Evolutionary conservation across 331 rosid genomes (phyloP), one percentile per base, ranked within the genome.

Genomic region (Malus hybrid): DNA sequence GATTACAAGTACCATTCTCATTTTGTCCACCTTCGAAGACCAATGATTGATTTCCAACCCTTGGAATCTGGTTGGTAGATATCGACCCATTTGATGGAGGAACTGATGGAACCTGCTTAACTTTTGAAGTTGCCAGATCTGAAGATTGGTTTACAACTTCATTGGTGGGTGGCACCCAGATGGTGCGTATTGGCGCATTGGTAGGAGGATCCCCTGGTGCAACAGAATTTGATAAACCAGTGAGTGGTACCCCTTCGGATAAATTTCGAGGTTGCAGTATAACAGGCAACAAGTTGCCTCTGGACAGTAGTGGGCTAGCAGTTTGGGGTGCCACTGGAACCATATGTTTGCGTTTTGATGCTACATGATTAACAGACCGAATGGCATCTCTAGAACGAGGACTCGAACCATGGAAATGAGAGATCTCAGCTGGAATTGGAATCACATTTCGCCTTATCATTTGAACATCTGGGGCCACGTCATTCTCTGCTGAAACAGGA

Each of bases 391-490:
- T 85, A 69, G 86, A 86, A 42, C 50, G 87, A 79, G 86, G 79
- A 62, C 81, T 83, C 75, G 24, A 6, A 74, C 69, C 75, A 70
- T 75, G 88, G 69, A 57, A 73, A 67, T 82, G 88, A 67, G 80
- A 22, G 68, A 55, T 69, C 71, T 80, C 86, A 70, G 85, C 48
- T 63, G 91, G 82, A 64, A 91, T 60, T 60, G 92, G 88, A 73
- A 88, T 63, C 56, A 82, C 90, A 55, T 77, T 84, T 81, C 99
- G 86, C 68, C 71, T 81, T 74, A 92, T 86, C 96, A 95, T 95
- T 28, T 86, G 92, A 83, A 90, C 77, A 81, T 81, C 81, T 9
- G 97, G 97, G 68, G 96, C 99, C 71, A 92, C 93, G 69, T 95
- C 99, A 70, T 87, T 95, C 71, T 87, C 97, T 18, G 88, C 82